Evolutionary conservation across 225 moss, liverwort and hornwort species (phyloP), one percentile per base, ranked within the genome.

Genomic region (Lunularia cruciata): DNA sequence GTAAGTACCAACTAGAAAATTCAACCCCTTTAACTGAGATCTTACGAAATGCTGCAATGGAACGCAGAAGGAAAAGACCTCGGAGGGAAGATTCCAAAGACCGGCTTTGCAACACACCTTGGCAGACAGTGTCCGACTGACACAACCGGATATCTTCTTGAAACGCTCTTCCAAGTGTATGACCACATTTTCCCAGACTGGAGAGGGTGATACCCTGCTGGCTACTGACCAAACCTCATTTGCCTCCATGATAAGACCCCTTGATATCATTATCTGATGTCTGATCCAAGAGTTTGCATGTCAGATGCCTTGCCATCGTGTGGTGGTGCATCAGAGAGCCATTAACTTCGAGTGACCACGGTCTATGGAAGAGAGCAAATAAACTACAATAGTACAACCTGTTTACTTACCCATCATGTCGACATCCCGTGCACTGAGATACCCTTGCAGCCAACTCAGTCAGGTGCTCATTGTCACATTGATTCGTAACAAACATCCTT

Each of bases 371-470:
- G n/a, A n/a, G n/a, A n/a, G n/a, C n/a, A n/a, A n/a, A n/a, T n/a
- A n/a, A n/a, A n/a, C n/a, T n/a, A n/a, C n/a, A n/a, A n/a, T n/a
- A 57, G 31, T 30, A 2, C 1, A 13, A 32, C 34, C 2, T 9
- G 31, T 37, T 14, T 33, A 46, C 70, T 74, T 72, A 95, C 95
- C 92, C 92, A 78, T 95, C 90, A 76, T 95, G 95, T 53, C 88
- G 88, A 82, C 95, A 95, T 64, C 95, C 95, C 60, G 92, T 92
- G 83, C 76, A 79, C 71, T 88, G 86, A 25, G 92, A 88, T 48
- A 95, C 95, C 18, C 88, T 85, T 67, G 79, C 68, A 45, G 95
- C 95, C 64, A 95, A 92, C 73, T 95, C 95, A 65, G 49, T 71
- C 32, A 95, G 84, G n/a, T n/a, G n/a, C 69, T 95, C 92, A 65